These are phyloP conservation scores for Tylopilus sp. DNA, from an alignment of 768 basidiomycete species.

Conservation along the genomic window DNA sequence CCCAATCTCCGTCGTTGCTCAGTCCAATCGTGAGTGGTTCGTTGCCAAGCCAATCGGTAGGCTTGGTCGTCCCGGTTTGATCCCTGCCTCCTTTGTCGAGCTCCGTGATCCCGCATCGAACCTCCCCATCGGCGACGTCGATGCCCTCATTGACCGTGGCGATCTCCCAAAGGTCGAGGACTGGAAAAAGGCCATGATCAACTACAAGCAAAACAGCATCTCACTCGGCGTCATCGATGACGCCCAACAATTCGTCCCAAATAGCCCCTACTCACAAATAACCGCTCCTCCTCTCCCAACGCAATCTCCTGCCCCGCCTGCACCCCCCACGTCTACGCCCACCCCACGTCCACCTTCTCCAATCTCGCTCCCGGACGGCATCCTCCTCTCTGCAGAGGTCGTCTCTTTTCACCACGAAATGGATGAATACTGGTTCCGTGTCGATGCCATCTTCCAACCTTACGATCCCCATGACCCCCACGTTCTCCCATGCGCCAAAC, in stretches of 20 bases:
- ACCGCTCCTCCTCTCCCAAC: constrained; percentile 11
- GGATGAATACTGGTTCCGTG: constrained; percentile 96
- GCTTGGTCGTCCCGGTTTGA: constrained; percentile 92
- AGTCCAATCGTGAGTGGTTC: constrained; percentile 99
- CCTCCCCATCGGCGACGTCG: constrained; percentile 69
- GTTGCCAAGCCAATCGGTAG: constrained; percentile 97
- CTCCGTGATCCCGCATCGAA: constrained; percentile 91
- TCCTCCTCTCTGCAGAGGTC: constrained; percentile 82
- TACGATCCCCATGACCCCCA: constrained; percentile 58
- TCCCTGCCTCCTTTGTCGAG: constrained; percentile 96
- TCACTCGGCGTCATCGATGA: constrained; percentile 88
- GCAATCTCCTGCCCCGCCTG: not conserved
- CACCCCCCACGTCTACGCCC: constrained; percentile 12
- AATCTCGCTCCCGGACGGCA: constrained; percentile 69
- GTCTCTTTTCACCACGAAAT: constrained; percentile 97
- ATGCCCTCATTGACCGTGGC: constrained; percentile 77
- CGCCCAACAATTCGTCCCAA: constrained; percentile 39
- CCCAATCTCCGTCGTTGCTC: constrained; percentile 93
- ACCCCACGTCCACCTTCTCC: constrained; percentile 37
- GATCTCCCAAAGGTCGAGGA: constrained; percentile 96
- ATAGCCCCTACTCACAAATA: constrained; percentile 38
- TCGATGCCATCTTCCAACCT: constrained; percentile 87
- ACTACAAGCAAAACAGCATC: constrained; percentile 95
- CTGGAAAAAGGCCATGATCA: constrained; percentile 94
- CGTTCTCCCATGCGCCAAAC: constrained; percentile 61